Percentiles rank a stretch among this genome's conserved stretches.
These are phyloP conservation scores for Phyllosticta paracitricarpa DNA, from an alignment of 2,329 filamentous ascomycete genomes.

Conservation along the genomic window DNA sequence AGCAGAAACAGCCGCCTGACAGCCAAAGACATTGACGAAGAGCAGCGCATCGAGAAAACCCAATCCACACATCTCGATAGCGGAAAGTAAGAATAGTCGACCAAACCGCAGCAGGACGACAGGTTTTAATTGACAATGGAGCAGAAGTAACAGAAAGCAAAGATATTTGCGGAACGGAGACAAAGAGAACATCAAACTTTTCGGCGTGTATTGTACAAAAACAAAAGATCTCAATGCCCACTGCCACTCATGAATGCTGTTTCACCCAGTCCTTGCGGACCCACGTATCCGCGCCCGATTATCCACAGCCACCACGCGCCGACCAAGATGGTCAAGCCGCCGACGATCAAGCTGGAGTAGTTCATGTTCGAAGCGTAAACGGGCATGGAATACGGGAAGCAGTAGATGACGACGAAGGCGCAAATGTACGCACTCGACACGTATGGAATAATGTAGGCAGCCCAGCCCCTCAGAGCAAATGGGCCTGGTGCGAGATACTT, in stretches of 20 bases:
- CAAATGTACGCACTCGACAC: conserved; percentile 48
- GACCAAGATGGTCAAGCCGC: conserved; percentile 42
- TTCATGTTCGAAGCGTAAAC: conserved; percentile 42
- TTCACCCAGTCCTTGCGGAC: conserved; percentile 2
- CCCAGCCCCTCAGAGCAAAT: conserved; percentile 42
- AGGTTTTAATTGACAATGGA: neutral
- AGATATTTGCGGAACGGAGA: neutral
- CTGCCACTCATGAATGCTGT: neutral
- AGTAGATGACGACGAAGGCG: conserved; percentile 54
- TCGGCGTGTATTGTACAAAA: neutral
- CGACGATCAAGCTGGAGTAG: conserved; percentile 43
- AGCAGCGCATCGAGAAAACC: too few relatives aligned
- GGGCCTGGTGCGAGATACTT: conserved; percentile 44
- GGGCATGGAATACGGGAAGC: conserved; percentile 42
- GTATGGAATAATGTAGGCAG: conserved; percentile 26
- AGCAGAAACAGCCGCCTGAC: too few relatives aligned
- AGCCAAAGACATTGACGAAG: too few relatives aligned
- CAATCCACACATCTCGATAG: too few relatives aligned
- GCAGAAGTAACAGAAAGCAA: neutral
- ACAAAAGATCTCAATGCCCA: neutral
- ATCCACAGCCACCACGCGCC: conserved; percentile 31
- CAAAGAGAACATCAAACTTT: neutral
- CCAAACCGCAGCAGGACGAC: too few relatives aligned
- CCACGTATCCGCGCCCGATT: conserved; percentile 2
- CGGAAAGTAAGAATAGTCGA: too few relatives aligned